Evolutionary conservation across 1,284 basidiomycete genomes (phyloP).

Genomic region (Singerocomus inundabilis): DNA sequence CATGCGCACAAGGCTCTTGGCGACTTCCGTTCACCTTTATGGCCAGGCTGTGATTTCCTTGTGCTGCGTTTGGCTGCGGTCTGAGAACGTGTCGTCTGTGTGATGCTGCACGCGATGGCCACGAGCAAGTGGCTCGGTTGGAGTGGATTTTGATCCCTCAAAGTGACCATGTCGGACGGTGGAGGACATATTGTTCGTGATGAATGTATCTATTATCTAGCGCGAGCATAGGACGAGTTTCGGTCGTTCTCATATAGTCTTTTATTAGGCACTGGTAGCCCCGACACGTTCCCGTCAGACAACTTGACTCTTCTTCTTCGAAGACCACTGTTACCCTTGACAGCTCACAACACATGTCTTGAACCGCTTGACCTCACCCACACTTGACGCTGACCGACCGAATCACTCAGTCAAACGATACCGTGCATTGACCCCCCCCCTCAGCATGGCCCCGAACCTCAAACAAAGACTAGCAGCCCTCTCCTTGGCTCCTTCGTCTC

Average conservation of each 20-base stretch:
- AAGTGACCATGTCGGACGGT: too few species aligned
- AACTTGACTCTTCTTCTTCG: not conserved
- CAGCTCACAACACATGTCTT: constrained; percentile 9
- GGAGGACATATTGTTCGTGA: too few species aligned
- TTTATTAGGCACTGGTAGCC: constrained; percentile 3
- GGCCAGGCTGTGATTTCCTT: too few species aligned
- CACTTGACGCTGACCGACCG: not conserved
- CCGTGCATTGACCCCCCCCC: not conserved
- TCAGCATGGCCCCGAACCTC: constrained; percentile 39
- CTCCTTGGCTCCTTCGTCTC: constrained; percentile 47
- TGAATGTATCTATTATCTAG: too few species aligned
- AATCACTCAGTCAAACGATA: not conserved
- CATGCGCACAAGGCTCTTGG: too few species aligned
- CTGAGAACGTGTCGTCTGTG: too few species aligned
- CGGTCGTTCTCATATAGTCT: not conserved
- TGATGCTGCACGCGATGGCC: too few species aligned
- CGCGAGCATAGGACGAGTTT: not conserved
- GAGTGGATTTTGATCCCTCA: too few species aligned
- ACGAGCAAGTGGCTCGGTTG: too few species aligned
- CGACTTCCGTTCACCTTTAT: too few species aligned
- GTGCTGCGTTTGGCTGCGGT: too few species aligned
- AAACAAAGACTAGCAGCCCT: constrained; percentile 61
- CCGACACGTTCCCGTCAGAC: constrained; percentile 9
- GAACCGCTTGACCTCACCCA: not conserved
- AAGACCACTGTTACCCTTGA: not conserved